Evolutionary conservation across 139 green algal genomes (phyloP), one percentile per base, ranked within the genome.

Genomic region (Desmodesmus armatus): DNA sequence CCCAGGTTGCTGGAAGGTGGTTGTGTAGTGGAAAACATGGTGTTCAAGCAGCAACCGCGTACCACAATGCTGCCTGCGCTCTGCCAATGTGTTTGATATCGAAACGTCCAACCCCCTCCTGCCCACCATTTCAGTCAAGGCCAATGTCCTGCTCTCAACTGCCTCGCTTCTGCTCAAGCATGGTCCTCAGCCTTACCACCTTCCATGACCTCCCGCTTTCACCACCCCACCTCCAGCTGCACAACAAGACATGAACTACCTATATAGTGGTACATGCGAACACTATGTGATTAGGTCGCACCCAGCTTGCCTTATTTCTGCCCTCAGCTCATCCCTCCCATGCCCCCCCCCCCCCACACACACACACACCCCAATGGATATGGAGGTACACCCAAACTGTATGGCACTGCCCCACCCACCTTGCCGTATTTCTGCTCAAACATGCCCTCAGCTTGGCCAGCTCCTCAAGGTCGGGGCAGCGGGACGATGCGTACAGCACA

Each of bases 401-500:
- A 25, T 39, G 60, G 19, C n/a, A 4, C 66, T 49, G 63, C 9
- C 31, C 5, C 19, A 23, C 71, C 5, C 73, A 80, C 73, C 76
- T 83, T 83, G 31, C 90, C 89, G 67, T 92, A 97, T 88, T 96
- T 96, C 62, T 47, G 3, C 0, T 78, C 87, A 40, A 97, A 91
- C 78, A 95, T 86, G n/a, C 78, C 70, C 5, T 86, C 49, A 97
- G 84, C 2, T 60, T 58, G 3, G 35, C 43, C 29, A 98, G 85
- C 90, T 98, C 95, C 0, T 90, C 90, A 37, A 97, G 84, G 80
- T 97, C 93, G 13, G 87, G 76, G 35, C 85, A 40, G 40, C 83
- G 76, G 25, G 65, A 74, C 23, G 78, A 31, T 0, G 88, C 88
- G 65, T 86, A 91, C 37, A 91, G 65, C 49, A 82, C 60, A 53